Evolutionary conservation across 2,329 filamentous ascomycete genomes (phyloP).

Genomic region (Beauveria medogensis): DNA sequence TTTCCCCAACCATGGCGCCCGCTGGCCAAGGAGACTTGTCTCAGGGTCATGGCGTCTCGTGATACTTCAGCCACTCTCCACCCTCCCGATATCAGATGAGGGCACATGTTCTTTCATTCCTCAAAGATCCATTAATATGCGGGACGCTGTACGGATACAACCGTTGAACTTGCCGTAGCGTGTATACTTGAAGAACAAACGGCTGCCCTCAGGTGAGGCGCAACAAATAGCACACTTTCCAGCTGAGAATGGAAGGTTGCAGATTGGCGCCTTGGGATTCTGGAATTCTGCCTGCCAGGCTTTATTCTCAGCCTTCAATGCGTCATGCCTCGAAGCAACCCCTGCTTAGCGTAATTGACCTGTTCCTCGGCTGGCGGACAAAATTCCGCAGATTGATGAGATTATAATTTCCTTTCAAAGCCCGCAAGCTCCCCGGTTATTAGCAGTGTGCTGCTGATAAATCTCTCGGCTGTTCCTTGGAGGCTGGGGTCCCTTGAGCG

Average conservation of each 20-base stretch:
- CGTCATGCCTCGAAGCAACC: background rate
- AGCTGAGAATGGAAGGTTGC: background rate
- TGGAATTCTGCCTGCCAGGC: background rate
- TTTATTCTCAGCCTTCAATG: conserved; percentile 1
- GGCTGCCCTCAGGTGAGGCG: too few relatives aligned
- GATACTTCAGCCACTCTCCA: background rate
- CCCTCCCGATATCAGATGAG: background rate
- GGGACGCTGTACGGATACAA: background rate
- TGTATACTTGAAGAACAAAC: background rate
- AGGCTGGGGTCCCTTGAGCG: background rate
- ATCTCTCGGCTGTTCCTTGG: background rate
- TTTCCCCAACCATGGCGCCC: background rate
- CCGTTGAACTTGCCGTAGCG: background rate
- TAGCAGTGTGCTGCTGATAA: too few relatives aligned
- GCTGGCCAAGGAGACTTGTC: too few relatives aligned
- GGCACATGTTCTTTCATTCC: too few relatives aligned
- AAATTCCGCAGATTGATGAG: background rate
- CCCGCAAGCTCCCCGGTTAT: background rate
- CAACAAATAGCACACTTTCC: too few relatives aligned
- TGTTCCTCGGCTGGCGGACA: too few relatives aligned
- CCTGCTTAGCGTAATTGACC: background rate
- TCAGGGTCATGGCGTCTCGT: too few relatives aligned
- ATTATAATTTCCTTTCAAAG: background rate
- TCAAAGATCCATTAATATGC: background rate
- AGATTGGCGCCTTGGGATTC: background rate